Conservation (phyloP, 148 eudicot genomes). For the Camellia granthamiana region DNA sequence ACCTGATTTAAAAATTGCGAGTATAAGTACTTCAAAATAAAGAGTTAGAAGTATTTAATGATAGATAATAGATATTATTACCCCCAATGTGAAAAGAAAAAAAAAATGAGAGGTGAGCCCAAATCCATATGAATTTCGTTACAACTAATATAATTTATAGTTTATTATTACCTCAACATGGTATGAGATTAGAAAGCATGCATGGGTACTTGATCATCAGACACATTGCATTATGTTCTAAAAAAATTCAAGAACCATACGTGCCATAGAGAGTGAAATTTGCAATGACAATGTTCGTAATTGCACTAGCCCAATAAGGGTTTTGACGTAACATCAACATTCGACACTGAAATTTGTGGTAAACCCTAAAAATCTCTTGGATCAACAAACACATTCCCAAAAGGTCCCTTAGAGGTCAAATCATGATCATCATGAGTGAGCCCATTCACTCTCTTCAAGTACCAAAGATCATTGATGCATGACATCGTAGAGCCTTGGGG, state of each 20-base stretch:
- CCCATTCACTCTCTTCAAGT: not conserved
- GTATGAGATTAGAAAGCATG: not conserved
- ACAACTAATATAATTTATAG: too few species aligned
- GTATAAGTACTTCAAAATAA: too few species aligned
- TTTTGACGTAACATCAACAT: not conserved
- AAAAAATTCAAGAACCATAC: not conserved
- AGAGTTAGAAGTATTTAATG: too few species aligned
- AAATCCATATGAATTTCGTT: too few species aligned
- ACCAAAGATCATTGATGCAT: conserved; percentile 19
- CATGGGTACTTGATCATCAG: not conserved
- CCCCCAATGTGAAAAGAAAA: too few species aligned
- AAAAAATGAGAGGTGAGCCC: too few species aligned
- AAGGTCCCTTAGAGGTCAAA: not conserved
- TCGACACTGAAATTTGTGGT: not conserved
- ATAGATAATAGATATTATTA: too few species aligned
- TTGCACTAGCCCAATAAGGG: not conserved
- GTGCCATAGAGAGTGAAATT: too few species aligned
- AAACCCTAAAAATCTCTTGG: conserved; percentile 14
- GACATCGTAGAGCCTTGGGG: conserved; percentile 10
- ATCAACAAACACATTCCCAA: conserved; percentile 16
- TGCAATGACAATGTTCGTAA: not conserved
- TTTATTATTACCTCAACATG: too few species aligned
- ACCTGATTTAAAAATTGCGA: too few species aligned
- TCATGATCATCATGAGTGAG: not conserved
- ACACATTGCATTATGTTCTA: not conserved